phyloP scores from a whole-genome alignment of 2,329 filamentous ascomycete species.

The Alternaria sp. region DNA sequence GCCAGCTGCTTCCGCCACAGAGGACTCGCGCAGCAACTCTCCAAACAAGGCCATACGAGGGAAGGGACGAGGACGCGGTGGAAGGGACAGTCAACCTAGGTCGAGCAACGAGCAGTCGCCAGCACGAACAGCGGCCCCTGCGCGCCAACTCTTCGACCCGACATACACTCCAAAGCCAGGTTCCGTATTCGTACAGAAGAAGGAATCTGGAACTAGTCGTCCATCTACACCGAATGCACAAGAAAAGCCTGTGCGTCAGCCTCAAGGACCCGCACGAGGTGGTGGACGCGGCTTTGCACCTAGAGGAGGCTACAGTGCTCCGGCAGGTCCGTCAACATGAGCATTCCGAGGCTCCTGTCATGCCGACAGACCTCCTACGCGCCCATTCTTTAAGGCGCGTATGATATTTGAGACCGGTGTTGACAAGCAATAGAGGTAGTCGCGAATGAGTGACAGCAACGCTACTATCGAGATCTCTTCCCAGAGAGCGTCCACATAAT shows the following conservation, averaged over 20 bases:
- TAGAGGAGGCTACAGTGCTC: slow-evolving; percentile 59
- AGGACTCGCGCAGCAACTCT: slow-evolving; percentile 48
- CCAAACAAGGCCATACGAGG: slow-evolving; percentile 45
- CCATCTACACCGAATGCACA: slow-evolving; percentile 66
- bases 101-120: slow-evolving; percentile 51
- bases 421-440: not conserved
- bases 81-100: slow-evolving; percentile 51
- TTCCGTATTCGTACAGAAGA: slow-evolving; percentile 57
- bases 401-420: not conserved
- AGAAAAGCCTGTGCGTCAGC: slow-evolving; percentile 74
- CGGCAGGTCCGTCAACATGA: slow-evolving; percentile 32
- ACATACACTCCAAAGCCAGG: slow-evolving; percentile 72
- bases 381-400: not conserved
- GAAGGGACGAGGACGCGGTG: slow-evolving; percentile 51
- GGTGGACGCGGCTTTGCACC: slow-evolving; percentile 79
- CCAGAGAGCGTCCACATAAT: not conserved
- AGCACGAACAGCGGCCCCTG: slow-evolving; percentile 39
- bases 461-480: not conserved
- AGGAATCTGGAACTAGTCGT: slow-evolving; percentile 56
- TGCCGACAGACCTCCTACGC: not conserved
- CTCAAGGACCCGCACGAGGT: slow-evolving; percentile 77
- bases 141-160: slow-evolving; percentile 79
- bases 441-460: not conserved
- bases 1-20: slow-evolving; percentile 47
- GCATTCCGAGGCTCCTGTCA: slow-evolving; percentile 2